phyloP scores from a whole-genome alignment of 2,329 filamentous ascomycete genomes.

The Ceratocystis harringtonii region DNA sequence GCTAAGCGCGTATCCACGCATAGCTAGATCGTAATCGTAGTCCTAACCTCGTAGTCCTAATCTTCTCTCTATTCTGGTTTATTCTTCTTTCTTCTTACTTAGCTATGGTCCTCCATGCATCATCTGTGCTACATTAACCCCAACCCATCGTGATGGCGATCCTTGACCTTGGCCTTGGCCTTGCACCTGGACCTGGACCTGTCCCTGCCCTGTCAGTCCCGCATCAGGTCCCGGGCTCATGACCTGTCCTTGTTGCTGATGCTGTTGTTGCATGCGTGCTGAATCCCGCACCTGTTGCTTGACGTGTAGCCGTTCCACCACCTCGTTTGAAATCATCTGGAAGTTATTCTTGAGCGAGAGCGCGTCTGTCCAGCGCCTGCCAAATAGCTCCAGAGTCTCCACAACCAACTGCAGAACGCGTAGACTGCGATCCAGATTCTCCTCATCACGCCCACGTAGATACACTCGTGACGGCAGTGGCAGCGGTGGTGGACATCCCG shows the following conservation, averaged over 20 bases:
- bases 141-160: constrained; percentile 28
- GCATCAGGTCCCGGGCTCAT: background rate
- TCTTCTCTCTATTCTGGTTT: background rate
- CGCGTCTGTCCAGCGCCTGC: constrained; percentile 44
- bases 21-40: background rate
- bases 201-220: constrained; percentile 6
- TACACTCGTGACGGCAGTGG: constrained; percentile 35
- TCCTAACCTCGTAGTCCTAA: background rate
- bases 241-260: constrained; percentile 21
- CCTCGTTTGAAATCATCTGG: constrained; percentile 33
- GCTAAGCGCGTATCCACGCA: too few species aligned
- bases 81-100: background rate
- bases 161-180: constrained; percentile 13
- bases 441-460: constrained; percentile 26
- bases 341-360: constrained; percentile 39
- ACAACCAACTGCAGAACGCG: constrained; percentile 39
- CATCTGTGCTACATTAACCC: constrained; percentile 31
- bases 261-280: constrained; percentile 20
- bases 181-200: constrained; percentile 4
- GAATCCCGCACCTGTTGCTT: constrained; percentile 25
- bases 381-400: constrained; percentile 40
- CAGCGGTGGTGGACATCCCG: constrained; percentile 35
- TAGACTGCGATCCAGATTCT: constrained; percentile 42
- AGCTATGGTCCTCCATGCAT: constrained; percentile 24
- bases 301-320: constrained; percentile 30